A percentile compares a stretch with the other conserved stretches of the same genome.
Conservation (phyloP, 2,329 filamentous ascomycete genomes). For the Calonectria leucothoes region DNA sequence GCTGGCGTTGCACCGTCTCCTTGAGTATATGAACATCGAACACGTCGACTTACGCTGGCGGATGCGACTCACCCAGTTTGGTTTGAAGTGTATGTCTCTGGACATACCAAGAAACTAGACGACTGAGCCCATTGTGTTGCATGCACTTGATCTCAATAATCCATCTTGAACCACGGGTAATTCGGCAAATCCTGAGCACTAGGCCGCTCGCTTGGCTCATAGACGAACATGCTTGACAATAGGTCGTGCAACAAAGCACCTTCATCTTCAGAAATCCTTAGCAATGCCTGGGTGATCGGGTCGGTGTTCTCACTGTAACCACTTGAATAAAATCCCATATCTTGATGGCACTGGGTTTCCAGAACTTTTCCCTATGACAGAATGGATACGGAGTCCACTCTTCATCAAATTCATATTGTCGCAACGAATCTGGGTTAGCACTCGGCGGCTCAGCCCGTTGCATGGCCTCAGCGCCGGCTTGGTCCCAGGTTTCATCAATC, state of each 20-base stretch:
- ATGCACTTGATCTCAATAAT: no score
- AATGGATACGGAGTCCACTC: neutral
- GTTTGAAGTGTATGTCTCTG: no score
- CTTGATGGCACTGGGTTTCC: conserved; percentile 22
- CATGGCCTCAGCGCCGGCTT: neutral
- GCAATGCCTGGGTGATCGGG: conserved; percentile 13
- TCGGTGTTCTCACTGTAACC: conserved; percentile 19
- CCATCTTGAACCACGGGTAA: conserved; percentile 28
- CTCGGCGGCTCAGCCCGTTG: no score
- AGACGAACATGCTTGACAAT: conserved; percentile 16
- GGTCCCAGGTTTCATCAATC: conserved; percentile 19
- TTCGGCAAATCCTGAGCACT: neutral
- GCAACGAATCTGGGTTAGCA: no score
- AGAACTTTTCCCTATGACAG: conserved; percentile 19
- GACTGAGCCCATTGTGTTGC: no score
- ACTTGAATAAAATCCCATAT: conserved; percentile 4
- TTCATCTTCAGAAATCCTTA: conserved; percentile 15
- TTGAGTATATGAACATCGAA: no score
- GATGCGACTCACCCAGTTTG: no score
- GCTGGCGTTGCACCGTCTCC: no score
- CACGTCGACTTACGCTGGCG: no score
- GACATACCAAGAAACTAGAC: no score
- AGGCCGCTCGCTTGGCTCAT: conserved; percentile 22
- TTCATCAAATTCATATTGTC: no score
- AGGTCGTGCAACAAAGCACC: conserved; percentile 24